A percentile compares a stretch with the other conserved stretches of the same genome.
phyloP scores from a whole-genome alignment of 2,329 filamentous ascomycete species.

The Fusarium subtropicale region DNA sequence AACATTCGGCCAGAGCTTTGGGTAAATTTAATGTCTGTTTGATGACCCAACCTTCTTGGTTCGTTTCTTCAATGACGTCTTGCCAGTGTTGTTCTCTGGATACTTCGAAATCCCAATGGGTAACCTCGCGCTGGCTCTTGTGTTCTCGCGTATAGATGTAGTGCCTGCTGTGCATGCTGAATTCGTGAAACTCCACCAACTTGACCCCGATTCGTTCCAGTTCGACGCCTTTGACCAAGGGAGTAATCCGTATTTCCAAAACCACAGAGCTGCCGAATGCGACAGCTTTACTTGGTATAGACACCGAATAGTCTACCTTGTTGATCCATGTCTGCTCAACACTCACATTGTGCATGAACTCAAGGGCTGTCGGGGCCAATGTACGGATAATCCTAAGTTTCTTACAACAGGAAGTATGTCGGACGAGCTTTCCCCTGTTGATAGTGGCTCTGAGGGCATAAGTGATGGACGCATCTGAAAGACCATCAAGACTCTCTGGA shows the following conservation, averaged over 20 bases:
- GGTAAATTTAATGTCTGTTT: constrained; percentile 76
- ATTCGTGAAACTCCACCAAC: constrained; percentile 81
- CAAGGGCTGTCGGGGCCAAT: constrained; percentile 76
- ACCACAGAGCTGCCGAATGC: constrained; percentile 89
- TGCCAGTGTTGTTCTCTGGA: constrained; percentile 71
- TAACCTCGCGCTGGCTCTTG: constrained; percentile 72
- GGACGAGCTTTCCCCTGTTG: constrained; percentile 83
- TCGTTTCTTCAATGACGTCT: constrained; percentile 73
- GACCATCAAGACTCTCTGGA: constrained; percentile 89
- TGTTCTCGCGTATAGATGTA: constrained; percentile 64
- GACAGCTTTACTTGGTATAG: constrained; percentile 90
- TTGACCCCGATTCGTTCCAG: constrained; percentile 82
- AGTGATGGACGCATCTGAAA: constrained; percentile 84
- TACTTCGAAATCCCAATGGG: constrained; percentile 67
- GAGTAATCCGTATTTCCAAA: constrained; percentile 86
- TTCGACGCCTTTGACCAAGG: constrained; percentile 85
- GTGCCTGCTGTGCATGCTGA: constrained; percentile 62
- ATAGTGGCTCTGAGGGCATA: constrained; percentile 93
- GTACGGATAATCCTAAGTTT: constrained; percentile 81
- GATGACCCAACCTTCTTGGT: constrained; percentile 72
- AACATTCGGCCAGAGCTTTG: constrained; percentile 80
- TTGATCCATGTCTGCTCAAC: constrained; percentile 98
- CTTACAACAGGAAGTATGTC: constrained; percentile 83
- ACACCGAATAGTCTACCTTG: constrained; percentile 95
- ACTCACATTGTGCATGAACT: constrained; percentile 86